phyloP scores from a whole-genome alignment of 2,329 filamentous ascomycete species.

The Sarocladiaceae sp. region DNA sequence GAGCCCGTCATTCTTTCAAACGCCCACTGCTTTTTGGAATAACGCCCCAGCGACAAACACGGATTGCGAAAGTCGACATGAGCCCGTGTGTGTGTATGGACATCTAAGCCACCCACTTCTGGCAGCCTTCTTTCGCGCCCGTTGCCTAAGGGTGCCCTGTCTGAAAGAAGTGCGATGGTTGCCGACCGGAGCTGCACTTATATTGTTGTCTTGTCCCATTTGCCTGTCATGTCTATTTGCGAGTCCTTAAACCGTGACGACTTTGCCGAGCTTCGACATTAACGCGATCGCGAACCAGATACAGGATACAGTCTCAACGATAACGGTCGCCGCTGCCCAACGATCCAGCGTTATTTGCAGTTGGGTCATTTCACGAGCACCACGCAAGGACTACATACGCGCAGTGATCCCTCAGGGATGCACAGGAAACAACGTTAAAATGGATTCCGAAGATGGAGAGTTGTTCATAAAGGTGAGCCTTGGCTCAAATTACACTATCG shows the following conservation, averaged over 20 bases:
- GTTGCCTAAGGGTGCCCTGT: neutral
- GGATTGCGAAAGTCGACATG: neutral
- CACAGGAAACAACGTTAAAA: conserved; percentile 29
- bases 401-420: conserved; percentile 3
- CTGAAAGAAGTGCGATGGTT: neutral
- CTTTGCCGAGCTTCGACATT: neutral
- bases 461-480: conserved; percentile 73
- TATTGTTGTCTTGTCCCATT: neutral
- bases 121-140: neutral
- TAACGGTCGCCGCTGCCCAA: too few species aligned
- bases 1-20: neutral
- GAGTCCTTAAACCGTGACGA: neutral
- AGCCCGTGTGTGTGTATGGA: neutral
- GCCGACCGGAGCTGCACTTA: neutral
- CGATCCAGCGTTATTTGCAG: too few species aligned
- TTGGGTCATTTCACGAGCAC: too few species aligned
- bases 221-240: neutral
- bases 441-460: conserved; percentile 87
- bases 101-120: conserved; percentile 4
- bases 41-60: neutral
- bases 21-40: neutral
- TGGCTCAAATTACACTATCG: conserved; percentile 6
- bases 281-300: neutral
- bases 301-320: neutral
- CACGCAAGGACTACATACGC: too few species aligned